Base-by-base conservation (phyloP, 2,329 filamentous ascomycete species). In the Paramyrothecium sp. region DNA sequence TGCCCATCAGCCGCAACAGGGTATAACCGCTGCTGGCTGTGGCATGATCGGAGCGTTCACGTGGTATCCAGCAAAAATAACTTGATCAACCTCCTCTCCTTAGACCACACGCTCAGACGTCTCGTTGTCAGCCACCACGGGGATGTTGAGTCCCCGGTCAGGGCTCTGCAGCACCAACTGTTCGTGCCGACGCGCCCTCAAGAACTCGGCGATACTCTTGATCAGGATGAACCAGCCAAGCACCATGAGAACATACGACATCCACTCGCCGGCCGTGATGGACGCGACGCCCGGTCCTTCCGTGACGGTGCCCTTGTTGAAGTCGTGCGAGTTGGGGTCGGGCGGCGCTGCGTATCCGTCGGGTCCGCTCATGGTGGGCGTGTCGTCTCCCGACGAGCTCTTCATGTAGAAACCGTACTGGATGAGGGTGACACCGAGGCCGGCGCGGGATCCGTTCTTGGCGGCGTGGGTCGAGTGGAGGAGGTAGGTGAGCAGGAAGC, bases 331-430 rank as follows among this genome's bases (percentile, higher is more conserved):
- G 70, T 98, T 98, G 1, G 95, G 95, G 67, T 98, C 91, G 0
- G 87, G 83, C 0, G 95, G 94, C 44, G 86, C 82, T 4, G 87
- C 83, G 65, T 88, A 89, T 54, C 81, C 81, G 53, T 86, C 83
- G 5, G 82, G 78, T 13, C 77, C 78, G 58, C 71, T 76, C 74
- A 80, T 81, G 22, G 72, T 71, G 68, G 66, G 77, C 61, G 67
- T 76, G 47, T 76, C 72, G 55, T 74, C 70, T 30, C 78, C 77
- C 55, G 73, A 75, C 30, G 81, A 77, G 50, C 84, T 85, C 71
- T 92, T 95, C 91, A 98, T 96, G 65, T 92, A 92, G 75, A 99
- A 98, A 33, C 95, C 95, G 69, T 96, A 98, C 73, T 98, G 94
- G 51, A 99, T 92, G 12, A 99, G 83, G 0, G 93, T 97, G 65